Percentiles rank a stretch among this genome's conserved stretches.
Evolutionary conservation across 345 rosid genomes (phyloP).

Genomic region (Melaleuca alternifolia): DNA sequence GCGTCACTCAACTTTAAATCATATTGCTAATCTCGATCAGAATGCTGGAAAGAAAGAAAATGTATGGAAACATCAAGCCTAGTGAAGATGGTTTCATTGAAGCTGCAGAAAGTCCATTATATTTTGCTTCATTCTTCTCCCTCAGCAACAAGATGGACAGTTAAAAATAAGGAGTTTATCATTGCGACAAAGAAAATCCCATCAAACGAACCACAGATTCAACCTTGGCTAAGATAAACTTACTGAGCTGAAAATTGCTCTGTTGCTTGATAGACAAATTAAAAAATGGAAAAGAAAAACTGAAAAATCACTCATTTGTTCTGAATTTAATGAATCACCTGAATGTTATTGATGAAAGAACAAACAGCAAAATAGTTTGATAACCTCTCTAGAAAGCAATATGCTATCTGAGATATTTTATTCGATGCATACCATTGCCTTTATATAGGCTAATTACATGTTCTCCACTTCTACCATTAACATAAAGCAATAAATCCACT

Average conservation of each 20-base stretch:
- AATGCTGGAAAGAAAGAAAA: background rate
- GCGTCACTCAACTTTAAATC: background rate
- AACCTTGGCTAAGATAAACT: background rate
- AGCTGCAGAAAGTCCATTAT: background rate
- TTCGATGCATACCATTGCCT: too few species aligned
- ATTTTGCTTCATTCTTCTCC: too few species aligned
- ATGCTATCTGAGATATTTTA: too few species aligned
- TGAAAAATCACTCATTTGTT: background rate
- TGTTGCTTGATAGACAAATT: background rate
- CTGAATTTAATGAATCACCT: too few species aligned
- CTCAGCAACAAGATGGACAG: background rate
- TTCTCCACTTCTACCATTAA: too few species aligned
- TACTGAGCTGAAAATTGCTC: background rate
- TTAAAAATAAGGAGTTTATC: too few species aligned
- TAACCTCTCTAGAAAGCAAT: too few species aligned
- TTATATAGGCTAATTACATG: too few species aligned
- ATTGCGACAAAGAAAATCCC: background rate
- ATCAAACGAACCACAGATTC: background rate
- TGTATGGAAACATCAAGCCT: background rate
- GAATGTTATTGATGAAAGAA: too few species aligned
- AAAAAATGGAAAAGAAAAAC: background rate
- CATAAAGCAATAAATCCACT: too few species aligned
- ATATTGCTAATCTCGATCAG: background rate
- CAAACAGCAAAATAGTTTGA: too few species aligned
- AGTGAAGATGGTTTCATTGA: background rate